Evolutionary conservation across 805 yeast species (phyloP), one percentile per base, ranked within the genome.

Genomic region (Teunomyces cretensis): DNA sequence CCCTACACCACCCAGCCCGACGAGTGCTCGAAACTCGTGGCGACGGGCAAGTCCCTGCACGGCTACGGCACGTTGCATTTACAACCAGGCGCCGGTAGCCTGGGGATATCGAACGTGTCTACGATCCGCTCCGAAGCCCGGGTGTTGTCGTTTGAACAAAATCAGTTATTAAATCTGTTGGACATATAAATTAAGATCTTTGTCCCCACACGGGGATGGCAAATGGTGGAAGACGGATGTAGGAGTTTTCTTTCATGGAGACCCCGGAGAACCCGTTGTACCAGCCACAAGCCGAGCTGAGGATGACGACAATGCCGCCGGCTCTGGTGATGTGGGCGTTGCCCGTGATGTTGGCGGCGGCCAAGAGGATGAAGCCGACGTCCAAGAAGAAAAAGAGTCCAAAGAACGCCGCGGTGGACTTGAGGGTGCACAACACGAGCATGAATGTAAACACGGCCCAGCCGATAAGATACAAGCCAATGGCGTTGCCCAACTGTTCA

Each of bases 401-500:
- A 56, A 79, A 76, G 62, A 83, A 54, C 8, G 73, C 59, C 41
- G 72, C 52, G 1, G 82, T 77, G 2, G 82, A 71, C 55, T 76
- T 78, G 56, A 73, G 64, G 2, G 87, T 78, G 52, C 79, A 76
- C 48, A 80, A 55, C 56, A 79, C 61, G 62, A 82, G 71, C 64
- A 82, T 64, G 52, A 79, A 80, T 11, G 86, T 75, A 68, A 83
- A 83, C 9, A 84, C 76, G 4, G 78, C 71, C 87, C 87, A 83
- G 7, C 85, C 86, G 2, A 80, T 58, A 22, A 81, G 57, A 60
- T 70, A 81, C 53, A 83, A 77, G 1, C 86, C 88, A 22, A 78
- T 52, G 1, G 80, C 84, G 51, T 80, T 77, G 33, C 60, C 60
- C 16, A 66, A 41, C 50, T 62, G 66, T 55, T 76, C 81, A 13